Evolutionary conservation across 306 rosid genomes (phyloP), one percentile per base, ranked within the genome.

Genomic region (Trichosanthes cucumerina): DNA sequence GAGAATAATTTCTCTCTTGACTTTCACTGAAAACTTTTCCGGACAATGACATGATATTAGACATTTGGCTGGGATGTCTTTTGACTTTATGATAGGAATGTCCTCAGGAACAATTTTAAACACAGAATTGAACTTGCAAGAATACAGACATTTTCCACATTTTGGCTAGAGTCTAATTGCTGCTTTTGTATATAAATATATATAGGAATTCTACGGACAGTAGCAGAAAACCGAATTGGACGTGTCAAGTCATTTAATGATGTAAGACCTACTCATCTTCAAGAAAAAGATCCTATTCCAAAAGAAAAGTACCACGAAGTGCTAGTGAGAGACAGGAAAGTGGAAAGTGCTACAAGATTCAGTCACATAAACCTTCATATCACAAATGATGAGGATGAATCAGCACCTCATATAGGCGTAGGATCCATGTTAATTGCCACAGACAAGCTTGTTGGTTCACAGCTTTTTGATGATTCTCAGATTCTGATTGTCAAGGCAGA

Each of bases 391-490:
- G 47, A 53, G 79, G 84, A 78, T 4, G 89, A 87, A 84, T 43
- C 82, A 62, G 79, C 78, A 58, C 79, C 84, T 41, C 85, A 4
- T 23, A 85, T 91, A 70, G 87, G 43, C 71, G 64, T 72, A 19
- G 95, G 98, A 85, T 90, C 91, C 21, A 75, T 91, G 59, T 89
- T 90, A 80, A 81, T 87, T 54, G 91, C 97, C 39, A 89, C 96
- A 11, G 89, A 92, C 76, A 83, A 87, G 81, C 95, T 94, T 83
- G 78, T 16, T 46, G 82, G 88, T 33, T 66, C 74, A n/a, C 85
- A 84, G 19, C 96, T 89, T 81, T 95, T 95, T 85, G 93, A 82
- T 60, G 85, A 89, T 80, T 85, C 97, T n/a, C 82, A 84, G 83
- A 80, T 95, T 80, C 90, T 95, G 75, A 88, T 95, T 52, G 88